Evolutionary conservation across 2,329 filamentous ascomycete genomes (phyloP).

Genomic region (Colletotrichum graminicola): DNA sequence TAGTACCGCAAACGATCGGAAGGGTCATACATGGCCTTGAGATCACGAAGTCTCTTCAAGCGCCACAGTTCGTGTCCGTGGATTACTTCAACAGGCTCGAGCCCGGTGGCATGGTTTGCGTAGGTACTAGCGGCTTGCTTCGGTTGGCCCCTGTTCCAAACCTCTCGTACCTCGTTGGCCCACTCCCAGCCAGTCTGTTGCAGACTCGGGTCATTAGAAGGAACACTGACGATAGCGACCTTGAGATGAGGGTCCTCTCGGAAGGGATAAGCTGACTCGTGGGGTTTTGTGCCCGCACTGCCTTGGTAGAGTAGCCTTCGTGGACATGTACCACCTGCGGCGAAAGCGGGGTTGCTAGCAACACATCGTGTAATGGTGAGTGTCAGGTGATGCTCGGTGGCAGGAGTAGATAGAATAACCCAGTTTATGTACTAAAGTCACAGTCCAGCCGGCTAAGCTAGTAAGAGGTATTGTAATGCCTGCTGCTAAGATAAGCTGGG

Average conservation of each 20-base stretch:
- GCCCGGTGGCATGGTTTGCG: background rate
- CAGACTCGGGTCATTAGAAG: background rate
- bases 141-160: background rate
- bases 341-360: background rate
- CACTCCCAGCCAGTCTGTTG: background rate
- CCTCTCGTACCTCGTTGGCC: background rate
- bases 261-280: background rate
- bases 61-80: background rate
- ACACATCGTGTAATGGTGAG: too few relatives aligned
- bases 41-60: background rate
- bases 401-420: too few relatives aligned
- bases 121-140: background rate
- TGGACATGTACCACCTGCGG: background rate
- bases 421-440: too few relatives aligned
- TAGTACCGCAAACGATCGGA: background rate
- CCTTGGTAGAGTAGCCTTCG: background rate
- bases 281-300: background rate
- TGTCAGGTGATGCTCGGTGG: too few relatives aligned
- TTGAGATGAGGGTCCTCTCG: background rate
- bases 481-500: too few relatives aligned
- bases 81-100: background rate
- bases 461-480: too few relatives aligned
- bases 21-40: background rate
- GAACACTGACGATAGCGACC: background rate
- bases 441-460: too few relatives aligned